These are phyloP conservation scores for Populus ilicifolia DNA, from an alignment of 345 rosid genomes.

Conservation along the genomic window DNA sequence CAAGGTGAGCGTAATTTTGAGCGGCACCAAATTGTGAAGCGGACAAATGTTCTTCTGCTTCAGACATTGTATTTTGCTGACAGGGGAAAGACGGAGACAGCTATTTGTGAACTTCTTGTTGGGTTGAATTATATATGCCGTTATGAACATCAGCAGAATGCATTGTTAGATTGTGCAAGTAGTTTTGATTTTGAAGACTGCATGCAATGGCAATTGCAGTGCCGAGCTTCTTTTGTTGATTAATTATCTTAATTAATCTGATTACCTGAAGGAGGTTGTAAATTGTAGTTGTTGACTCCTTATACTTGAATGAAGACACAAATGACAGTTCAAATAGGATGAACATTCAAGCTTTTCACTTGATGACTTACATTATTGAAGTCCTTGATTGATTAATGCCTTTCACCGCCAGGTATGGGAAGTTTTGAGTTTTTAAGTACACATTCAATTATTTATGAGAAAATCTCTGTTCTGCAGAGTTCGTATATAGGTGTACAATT, in stretches of 20 bases:
- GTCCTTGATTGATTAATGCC: slow-evolving; percentile 27
- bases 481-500: slow-evolving; percentile 11
- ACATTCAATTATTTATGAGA: slow-evolving; percentile 20
- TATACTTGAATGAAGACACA: slow-evolving; percentile 25
- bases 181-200: slow-evolving; percentile 95
- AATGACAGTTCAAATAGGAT: slow-evolving; percentile 16
- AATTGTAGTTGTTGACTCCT: slow-evolving; percentile 20
- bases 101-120: slow-evolving; percentile 73
- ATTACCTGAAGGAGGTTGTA: slow-evolving; percentile 20
- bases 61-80: slow-evolving; percentile 90
- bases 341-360: slow-evolving; percentile 22
- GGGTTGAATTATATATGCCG: slow-evolving; percentile 95
- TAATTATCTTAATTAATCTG: slow-evolving; percentile 24
- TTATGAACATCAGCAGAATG: slow-evolving; percentile 84
- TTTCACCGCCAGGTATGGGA: slow-evolving; percentile 25
- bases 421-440: slow-evolving; percentile 26
- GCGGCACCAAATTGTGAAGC: slow-evolving; percentile 77
- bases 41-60: slow-evolving; percentile 79
- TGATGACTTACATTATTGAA: slow-evolving; percentile 6
- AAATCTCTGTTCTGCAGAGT: slow-evolving; percentile 9
- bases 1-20: slow-evolving; percentile 92
- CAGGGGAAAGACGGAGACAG: slow-evolving; percentile 73
- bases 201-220: slow-evolving; percentile 83
- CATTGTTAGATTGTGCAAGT: slow-evolving; percentile 81
- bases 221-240: slow-evolving; percentile 34